Evolutionary conservation across 345 rosid species (phyloP), one percentile per base, ranked within the genome.

Genomic region (Turritis glabra): DNA sequence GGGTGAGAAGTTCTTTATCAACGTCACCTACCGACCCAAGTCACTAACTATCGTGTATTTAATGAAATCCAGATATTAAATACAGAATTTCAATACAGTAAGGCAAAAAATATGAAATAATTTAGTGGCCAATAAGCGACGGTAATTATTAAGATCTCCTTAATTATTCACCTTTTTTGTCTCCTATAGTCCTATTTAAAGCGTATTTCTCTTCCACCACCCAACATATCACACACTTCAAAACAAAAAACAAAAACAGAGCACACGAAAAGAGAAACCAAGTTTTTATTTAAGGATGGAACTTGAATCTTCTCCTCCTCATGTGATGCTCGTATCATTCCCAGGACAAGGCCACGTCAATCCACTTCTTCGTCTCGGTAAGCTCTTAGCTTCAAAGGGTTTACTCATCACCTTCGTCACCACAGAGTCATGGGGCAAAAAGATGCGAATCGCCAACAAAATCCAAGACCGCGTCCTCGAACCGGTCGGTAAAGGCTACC

Each of bases 301-400:
- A 9, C 51, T 82, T 17, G 67, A 80, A 47, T 18, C 66, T 50
- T 64, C 65, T 44, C 60, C 65, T 43, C 80, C 83, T 70, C 97
- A 93, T 75, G 85, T 93, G 6, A 63, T 93, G 67, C 82, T 93
- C 1, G 85, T 93, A 40, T 89, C 97, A 0, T 92, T 90, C 81
- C 88, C 90, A 0, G 98, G 85, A 13, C 97, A 93, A 75, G 98
- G 97, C 55, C 97, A 93, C 38, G 84, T 90, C 1, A 93, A 86
- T 73, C 96, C 98, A 7, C 85, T 90, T 25, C 90, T 93, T 13
- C 76, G 96, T 47, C 92, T 93, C 3, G 97, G 90, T 43, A 87
- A 86, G 80, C 86, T 81, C 52, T 81, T 93, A 14, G 93, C 98
- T 18, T 89, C 93, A n/a, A 86, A 77, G 71, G 97, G 97, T 54